phyloP scores from a whole-genome alignment of 345 rosid species.

The Camelina laxa region DNA sequence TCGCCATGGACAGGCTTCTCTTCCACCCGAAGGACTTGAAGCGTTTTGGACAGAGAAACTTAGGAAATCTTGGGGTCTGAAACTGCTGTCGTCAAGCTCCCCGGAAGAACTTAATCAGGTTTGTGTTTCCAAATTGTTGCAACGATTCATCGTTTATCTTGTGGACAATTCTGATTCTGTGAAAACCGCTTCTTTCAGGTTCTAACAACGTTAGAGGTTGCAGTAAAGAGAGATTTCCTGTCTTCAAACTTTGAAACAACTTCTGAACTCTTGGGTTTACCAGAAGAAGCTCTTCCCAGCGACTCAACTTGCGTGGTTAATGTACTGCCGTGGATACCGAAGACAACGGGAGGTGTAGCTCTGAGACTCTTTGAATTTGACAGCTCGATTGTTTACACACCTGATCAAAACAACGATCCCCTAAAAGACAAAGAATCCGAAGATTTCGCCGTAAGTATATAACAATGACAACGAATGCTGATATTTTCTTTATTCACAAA shows the following conservation, averaged over 20 bases:
- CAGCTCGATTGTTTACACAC: slow-evolving; percentile 55
- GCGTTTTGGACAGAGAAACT: slow-evolving; percentile 62
- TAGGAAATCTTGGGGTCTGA: slow-evolving; percentile 68
- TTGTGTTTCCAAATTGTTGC: slow-evolving; percentile 20
- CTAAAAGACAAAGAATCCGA: slow-evolving; percentile 53
- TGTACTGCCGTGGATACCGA: slow-evolving; percentile 81
- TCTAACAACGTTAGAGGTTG: slow-evolving; percentile 64
- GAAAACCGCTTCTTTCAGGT: slow-evolving; percentile 47
- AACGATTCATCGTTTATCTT: neutral
- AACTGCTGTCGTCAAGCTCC: slow-evolving; percentile 63
- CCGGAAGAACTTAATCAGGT: slow-evolving; percentile 74
- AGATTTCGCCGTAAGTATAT: slow-evolving; percentile 56
- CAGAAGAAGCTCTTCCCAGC: slow-evolving; percentile 25
- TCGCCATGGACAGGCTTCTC: slow-evolving; percentile 55
- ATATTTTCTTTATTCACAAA: slow-evolving; percentile 5
- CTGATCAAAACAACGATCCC: slow-evolving; percentile 53
- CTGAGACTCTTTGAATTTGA: slow-evolving; percentile 75
- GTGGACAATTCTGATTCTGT: slow-evolving; percentile 3
- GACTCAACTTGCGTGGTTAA: slow-evolving; percentile 37
- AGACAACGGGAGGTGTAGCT: slow-evolving; percentile 74
- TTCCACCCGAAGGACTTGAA: slow-evolving; percentile 73
- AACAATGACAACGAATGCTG: neutral
- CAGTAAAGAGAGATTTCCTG: slow-evolving; percentile 61
- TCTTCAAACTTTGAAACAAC: slow-evolving; percentile 74
- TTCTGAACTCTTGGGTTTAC: slow-evolving; percentile 56